Evolutionary conservation across 805 yeast genomes (phyloP).

Genomic region (Yamadazyma sp.): DNA sequence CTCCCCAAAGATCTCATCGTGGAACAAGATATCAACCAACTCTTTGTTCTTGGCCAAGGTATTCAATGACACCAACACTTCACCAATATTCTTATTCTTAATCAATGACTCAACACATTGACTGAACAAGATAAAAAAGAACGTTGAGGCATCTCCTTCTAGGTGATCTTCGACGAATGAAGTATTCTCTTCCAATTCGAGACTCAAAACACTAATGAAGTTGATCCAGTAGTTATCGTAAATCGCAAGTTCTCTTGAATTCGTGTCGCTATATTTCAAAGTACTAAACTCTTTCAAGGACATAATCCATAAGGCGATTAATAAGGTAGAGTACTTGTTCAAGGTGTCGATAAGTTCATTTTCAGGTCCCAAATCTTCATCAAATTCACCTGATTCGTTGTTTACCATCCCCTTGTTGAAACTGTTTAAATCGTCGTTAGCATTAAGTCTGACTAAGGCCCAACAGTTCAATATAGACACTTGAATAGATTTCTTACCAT

Average conservation of each 20-base stretch:
- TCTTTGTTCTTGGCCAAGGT: constrained; percentile 57
- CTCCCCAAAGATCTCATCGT: constrained; percentile 71
- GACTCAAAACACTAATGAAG: constrained; percentile 71
- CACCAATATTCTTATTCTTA: constrained; percentile 44
- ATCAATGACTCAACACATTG: constrained; percentile 78
- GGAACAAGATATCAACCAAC: constrained; percentile 59
- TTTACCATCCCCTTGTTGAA: constrained; percentile 11
- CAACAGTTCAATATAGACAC: constrained; percentile 67
- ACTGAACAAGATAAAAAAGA: constrained; percentile 78
- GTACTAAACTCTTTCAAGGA: constrained; percentile 73
- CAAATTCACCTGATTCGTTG: constrained; percentile 17
- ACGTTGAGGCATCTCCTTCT: constrained; percentile 55
- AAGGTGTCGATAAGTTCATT: constrained; percentile 51
- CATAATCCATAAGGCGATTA: constrained; percentile 79
- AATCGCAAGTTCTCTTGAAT: constrained; percentile 41
- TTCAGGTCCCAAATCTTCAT: constrained; percentile 24
- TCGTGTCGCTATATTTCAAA: constrained; percentile 50
- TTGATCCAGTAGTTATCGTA: constrained; percentile 72
- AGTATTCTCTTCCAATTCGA: constrained; percentile 54
- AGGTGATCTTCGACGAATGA: constrained; percentile 46
- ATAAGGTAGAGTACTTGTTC: constrained; percentile 53
- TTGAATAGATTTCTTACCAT: constrained; percentile 52
- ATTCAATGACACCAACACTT: constrained; percentile 47
- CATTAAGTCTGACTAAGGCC: constrained; percentile 56
- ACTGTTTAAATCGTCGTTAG: constrained; percentile 11